Evolutionary conservation across 2,329 filamentous ascomycete species (phyloP), one percentile per base, ranked within the genome.

Genomic region (Lachnellula arida): DNA sequence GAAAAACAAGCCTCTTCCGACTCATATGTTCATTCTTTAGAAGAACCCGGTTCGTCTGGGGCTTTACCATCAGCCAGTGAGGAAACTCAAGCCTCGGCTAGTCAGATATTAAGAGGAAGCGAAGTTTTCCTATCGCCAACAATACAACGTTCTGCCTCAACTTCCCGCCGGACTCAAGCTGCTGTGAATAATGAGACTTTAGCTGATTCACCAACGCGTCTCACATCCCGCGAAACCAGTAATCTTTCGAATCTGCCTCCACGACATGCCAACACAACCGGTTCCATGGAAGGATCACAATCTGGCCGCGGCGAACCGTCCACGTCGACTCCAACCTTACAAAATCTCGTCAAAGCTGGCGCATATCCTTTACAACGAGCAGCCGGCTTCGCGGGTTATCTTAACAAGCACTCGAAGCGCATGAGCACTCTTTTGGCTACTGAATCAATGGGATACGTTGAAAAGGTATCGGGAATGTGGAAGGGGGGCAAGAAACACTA

Each of bases 381-480:
- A 0, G 88, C 89, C 9, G 86, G 87, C 1, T 81, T 96, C 68
- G 91, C 91, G 8, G 89, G 86, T 47, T 96, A 91, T 68, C 76
- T 97, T 51, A 89, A 88, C 67, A 87, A 81, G 54, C 85, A 88
- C 22, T 87, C 91, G 22, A 88, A 89, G 63, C 84, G 85, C 35
- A 89, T 97, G 85, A 90, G 89, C 58, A 89, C 79, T 28, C 75
- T 96, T 8, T 75, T 97, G 46, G 89, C 93, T 6, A 90, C 87
- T 0, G 92, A 97, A 70, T 95, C 93, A 0, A 96, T 96, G 86
- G 91, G 91, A 1, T 97, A 97, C 68, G 87, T 96, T 34, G 92
- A 95, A 68, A 97, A 97, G 71, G 92, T 97, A 0, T 96, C 93
- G 0, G 93, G 91, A 39, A 97, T 97, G 89, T 94, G 94, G 85